Conservation (phyloP, 73 alveolate species). For the Paramecium pentaurelia region DNA sequence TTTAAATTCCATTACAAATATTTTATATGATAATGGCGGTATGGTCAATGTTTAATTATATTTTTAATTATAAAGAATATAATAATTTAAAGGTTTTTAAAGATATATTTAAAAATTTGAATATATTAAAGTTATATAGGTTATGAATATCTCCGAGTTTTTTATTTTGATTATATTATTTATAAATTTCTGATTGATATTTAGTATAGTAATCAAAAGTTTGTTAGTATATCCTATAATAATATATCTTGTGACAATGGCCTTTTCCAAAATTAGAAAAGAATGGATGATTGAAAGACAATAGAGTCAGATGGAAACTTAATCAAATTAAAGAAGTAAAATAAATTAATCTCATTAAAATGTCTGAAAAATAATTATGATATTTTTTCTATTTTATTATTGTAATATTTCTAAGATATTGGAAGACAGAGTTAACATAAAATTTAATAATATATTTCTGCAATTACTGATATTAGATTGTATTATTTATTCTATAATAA, state of each 20-base stretch:
- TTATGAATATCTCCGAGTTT: conserved; percentile 80
- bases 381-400: neutral
- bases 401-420: conserved; percentile 37
- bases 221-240: neutral
- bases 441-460: too few relatives aligned
- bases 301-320: conserved; percentile 81
- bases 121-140: conserved; percentile 91
- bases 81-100: conserved; percentile 47
- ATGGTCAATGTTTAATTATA: conserved; percentile 73
- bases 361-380: too few relatives aligned
- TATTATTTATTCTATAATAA: too few relatives aligned
- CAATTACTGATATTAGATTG: too few relatives aligned
- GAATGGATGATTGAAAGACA: conserved; percentile 81
- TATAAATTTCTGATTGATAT: conserved; percentile 24
- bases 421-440: too few relatives aligned
- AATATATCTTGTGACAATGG: conserved; percentile 64
- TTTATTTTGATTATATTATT: conserved; percentile 76
- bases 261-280: conserved; percentile 73
- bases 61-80: conserved; percentile 8
- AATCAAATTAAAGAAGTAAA: neutral
- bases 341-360: too few relatives aligned
- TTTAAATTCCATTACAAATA: conserved; percentile 51
- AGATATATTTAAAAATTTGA: conserved; percentile 92
- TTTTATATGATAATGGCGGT: conserved; percentile 63
- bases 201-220: neutral